A percentile compares a stretch with the other conserved stretches of the same genome.
Evolutionary conservation across 2,329 filamentous ascomycete species (phyloP).

Genomic region (Ascochyta koolunga): DNA sequence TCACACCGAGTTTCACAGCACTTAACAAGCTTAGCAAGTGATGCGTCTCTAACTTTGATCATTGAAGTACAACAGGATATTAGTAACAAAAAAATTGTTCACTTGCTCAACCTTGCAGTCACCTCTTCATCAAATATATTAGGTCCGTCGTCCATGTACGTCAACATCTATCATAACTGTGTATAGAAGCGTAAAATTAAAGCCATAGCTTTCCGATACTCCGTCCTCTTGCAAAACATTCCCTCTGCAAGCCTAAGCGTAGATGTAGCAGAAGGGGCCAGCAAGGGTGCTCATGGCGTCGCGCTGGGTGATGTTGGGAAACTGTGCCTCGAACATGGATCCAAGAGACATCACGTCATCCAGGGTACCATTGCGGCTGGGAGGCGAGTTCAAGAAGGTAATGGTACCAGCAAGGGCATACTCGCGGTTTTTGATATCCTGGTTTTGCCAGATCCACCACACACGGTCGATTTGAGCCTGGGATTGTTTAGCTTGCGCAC

Average conservation of each 20-base stretch:
- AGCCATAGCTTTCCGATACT: neutral
- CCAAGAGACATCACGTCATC: slow-evolving; percentile 52
- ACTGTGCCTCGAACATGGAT: slow-evolving; percentile 41
- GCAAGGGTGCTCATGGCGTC: slow-evolving; percentile 52
- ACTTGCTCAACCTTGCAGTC: too few relatives aligned
- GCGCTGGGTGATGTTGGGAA: slow-evolving; percentile 8
- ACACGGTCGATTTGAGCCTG: slow-evolving; percentile 53
- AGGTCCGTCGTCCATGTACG: neutral
- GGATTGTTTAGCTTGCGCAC: too few relatives aligned
- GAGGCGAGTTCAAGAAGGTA: slow-evolving; percentile 53
- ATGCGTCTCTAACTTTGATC: too few relatives aligned
- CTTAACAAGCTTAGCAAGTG: too few relatives aligned
- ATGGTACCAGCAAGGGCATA: slow-evolving; percentile 52
- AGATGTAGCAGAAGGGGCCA: slow-evolving; percentile 57
- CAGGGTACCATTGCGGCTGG: slow-evolving; percentile 54
- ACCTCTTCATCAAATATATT: neutral
- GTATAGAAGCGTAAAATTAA: neutral
- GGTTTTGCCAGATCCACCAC: slow-evolving; percentile 60
- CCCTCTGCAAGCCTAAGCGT: slow-evolving; percentile 29
- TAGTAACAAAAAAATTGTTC: too few relatives aligned
- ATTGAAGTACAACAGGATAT: too few relatives aligned
- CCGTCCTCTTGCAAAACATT: too few relatives aligned
- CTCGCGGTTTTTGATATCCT: slow-evolving; percentile 47
- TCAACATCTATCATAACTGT: neutral
- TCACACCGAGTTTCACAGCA: too few relatives aligned